Percentiles rank a stretch among this genome's conserved stretches.
phyloP scores from a whole-genome alignment of 2,329 filamentous ascomycete genomes.

The Rutstroemia sp. region DNA sequence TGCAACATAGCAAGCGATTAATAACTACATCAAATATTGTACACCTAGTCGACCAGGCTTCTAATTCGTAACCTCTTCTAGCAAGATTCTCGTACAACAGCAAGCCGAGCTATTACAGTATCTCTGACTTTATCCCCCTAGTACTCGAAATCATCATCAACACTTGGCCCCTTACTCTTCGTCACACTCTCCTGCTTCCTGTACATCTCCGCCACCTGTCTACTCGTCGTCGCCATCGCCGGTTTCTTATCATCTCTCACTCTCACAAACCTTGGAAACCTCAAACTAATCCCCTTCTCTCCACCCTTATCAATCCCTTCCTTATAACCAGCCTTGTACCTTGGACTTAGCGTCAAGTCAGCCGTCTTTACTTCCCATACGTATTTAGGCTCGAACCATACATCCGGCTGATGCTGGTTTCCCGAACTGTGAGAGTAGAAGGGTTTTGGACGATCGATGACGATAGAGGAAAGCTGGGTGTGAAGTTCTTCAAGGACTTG shows the following conservation, averaged over 20 bases:
- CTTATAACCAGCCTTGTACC: constrained; percentile 84
- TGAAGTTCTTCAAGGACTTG: constrained; percentile 86
- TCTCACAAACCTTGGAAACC: constrained; percentile 91
- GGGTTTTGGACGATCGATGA: constrained; percentile 86
- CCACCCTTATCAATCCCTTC: constrained; percentile 68
- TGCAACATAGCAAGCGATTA: no score
- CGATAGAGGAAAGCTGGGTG: constrained; percentile 62
- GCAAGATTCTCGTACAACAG: no score
- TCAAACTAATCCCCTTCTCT: constrained; percentile 74
- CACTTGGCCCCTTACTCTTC: constrained; percentile 77
- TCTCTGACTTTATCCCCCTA: constrained; percentile 31
- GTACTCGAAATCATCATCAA: constrained; percentile 98
- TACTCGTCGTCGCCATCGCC: constrained; percentile 76
- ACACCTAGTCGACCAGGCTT: no score
- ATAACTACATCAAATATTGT: no score
- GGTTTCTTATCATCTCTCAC: constrained; percentile 92
- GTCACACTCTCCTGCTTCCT: constrained; percentile 78
- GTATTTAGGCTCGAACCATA: constrained; percentile 92
- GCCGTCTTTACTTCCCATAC: constrained; percentile 99
- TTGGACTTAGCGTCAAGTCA: constrained; percentile 83
- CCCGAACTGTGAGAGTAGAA: constrained; percentile 85
- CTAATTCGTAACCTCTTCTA: no score
- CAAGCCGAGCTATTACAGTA: no score
- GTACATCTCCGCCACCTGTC: constrained; percentile 95
- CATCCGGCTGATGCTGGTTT: constrained; percentile 89